Base-by-base conservation (phyloP, 768 basidiomycete species). In the Megacollybia marginata region DNA sequence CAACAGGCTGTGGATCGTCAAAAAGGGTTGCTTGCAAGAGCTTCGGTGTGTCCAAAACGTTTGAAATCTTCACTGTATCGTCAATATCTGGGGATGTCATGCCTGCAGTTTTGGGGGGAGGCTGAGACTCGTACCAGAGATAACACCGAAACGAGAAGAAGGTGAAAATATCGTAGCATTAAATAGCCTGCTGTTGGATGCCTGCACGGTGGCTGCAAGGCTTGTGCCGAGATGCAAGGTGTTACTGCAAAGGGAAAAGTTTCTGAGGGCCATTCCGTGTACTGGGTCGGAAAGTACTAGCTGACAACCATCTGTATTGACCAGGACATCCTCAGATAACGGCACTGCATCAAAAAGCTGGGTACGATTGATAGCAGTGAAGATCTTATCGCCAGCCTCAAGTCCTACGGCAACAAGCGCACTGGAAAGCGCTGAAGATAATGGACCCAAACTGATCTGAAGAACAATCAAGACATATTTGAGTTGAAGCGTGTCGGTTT, bases 11-110 rank as follows among this genome's bases (percentile, higher is more conserved):
- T 3, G 72, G 71, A 42, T 66, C 62, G 18, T 73, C 69, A 42
- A 72, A 56, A 35, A 73, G 61, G 6, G 72, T 73, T 15, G 69
- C 55, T 52, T 69, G 62, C 36, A 67, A 54, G n/a, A 68, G 55
- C 28, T 59, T 56, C 4, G 59, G 48, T 33, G 55, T 67, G 54
- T 73, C 61, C 28, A 72, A 64, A 18, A 65, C 68, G 49, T 73
- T 59, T 0, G 71, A 66, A 12, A 73, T 55, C 53, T 75, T 75
- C 36, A 75, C 58, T 2, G 71, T 74, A 52, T 72, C 71, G 52
- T 74, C 71, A 48, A 73, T 69, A 55, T 74, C 71, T 72, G 50
- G 4, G 23, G 6, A 28, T 6, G 23, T 28, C 23, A 28, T 10
- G 23, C 40, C 46, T 12, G 2, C 15, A 18, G 33, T 10, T 52